Percentiles rank a stretch among this genome's conserved stretches.
Evolutionary conservation across 306 rosid genomes (phyloP).

Genomic region (Citrullus mucosospermus): DNA sequence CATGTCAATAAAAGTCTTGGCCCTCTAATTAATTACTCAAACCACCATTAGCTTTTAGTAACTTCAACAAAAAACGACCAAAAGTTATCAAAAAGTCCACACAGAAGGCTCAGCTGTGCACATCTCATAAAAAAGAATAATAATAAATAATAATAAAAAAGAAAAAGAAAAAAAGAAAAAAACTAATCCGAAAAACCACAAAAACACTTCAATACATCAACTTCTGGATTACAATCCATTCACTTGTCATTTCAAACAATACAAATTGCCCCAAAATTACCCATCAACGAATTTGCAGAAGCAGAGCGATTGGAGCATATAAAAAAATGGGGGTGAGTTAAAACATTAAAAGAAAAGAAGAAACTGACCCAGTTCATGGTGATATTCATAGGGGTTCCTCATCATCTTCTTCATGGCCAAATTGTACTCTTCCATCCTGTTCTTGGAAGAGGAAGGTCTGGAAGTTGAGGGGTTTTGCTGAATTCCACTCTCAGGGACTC

Average conservation of each 20-base stretch:
- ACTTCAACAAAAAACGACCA: neutral
- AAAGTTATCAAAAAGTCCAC: neutral
- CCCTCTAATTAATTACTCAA: neutral
- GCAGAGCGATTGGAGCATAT: neutral
- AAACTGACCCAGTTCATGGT: conserved; percentile 81
- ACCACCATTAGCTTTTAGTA: neutral
- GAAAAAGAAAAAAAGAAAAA: too few relatives aligned
- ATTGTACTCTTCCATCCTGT: conserved; percentile 71
- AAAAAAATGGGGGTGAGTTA: neutral
- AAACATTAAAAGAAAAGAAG: conserved; percentile 8
- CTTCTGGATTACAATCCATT: neutral
- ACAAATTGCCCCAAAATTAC: neutral
- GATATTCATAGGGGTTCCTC: conserved; percentile 92
- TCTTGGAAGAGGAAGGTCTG: conserved; percentile 23
- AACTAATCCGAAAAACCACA: neutral
- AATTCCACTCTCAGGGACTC: conserved; percentile 42
- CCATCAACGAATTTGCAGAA: neutral
- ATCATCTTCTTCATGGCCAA: conserved; percentile 79
- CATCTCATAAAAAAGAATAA: neutral
- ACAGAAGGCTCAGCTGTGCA: neutral
- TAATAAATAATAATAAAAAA: too few relatives aligned
- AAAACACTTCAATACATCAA: neutral
- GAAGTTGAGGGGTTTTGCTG: conserved; percentile 23
- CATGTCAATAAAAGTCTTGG: neutral
- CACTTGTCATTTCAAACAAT: neutral